Evolutionary conservation across 306 rosid species (phyloP).

Genomic region (Casuarina cunninghamiana): DNA sequence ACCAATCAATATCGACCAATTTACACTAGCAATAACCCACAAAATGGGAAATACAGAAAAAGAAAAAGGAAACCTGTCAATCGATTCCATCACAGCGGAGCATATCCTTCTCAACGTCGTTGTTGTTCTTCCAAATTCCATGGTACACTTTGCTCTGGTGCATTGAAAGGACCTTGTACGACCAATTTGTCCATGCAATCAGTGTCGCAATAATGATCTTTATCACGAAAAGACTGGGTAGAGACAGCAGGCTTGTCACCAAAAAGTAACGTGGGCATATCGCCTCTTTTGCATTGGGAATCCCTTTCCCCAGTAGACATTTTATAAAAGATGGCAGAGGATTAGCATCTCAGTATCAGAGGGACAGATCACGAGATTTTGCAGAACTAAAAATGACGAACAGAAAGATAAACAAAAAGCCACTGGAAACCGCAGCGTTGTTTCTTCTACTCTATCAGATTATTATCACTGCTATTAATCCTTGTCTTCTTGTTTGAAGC

Average conservation of each 20-base stretch:
- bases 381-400: neutral
- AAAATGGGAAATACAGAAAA: neutral
- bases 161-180: neutral
- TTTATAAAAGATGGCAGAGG: no score
- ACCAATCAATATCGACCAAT: neutral
- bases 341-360: neutral
- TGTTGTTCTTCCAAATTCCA: neutral
- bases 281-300: neutral
- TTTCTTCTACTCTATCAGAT: no score
- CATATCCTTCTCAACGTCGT: neutral
- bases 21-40: neutral
- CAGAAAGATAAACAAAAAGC: neutral
- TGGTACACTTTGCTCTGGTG: neutral
- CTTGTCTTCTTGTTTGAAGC: neutral
- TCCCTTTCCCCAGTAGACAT: neutral
- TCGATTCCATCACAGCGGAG: neutral
- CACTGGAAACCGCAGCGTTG: neutral
- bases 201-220: neutral
- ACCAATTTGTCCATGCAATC: neutral
- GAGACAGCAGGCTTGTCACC: neutral
- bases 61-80: no score
- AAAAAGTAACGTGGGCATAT: neutral
- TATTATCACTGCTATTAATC: neutral
- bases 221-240: neutral
- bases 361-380: neutral